phyloP scores from a whole-genome alignment of 345 rosid genomes.

The Linum tenue region DNA sequence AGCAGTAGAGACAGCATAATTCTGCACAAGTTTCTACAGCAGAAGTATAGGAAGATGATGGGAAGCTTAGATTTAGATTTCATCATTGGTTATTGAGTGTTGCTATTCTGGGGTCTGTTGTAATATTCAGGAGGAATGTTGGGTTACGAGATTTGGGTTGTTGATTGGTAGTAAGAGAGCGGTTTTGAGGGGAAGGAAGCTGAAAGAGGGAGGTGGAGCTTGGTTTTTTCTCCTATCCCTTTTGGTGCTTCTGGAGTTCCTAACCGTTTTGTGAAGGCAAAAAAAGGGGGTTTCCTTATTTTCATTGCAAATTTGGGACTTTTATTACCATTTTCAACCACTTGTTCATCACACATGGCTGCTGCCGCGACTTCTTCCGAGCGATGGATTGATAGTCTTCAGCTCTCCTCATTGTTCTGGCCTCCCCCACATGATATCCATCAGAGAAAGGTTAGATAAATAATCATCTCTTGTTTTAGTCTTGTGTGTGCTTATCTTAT shows the following conservation, averaged over 20 bases:
- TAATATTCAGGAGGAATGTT: conserved; percentile 24
- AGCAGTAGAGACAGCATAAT: no score
- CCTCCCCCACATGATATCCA: conserved; percentile 72
- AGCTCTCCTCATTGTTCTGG: conserved; percentile 76
- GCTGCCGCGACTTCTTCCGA: conserved; percentile 51
- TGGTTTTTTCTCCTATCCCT: conserved; percentile 15
- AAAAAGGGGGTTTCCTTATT: no score
- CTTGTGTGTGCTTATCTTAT: not conserved
- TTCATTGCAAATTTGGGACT: not conserved
- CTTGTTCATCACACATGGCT: not conserved
- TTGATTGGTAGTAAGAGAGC: conserved; percentile 31
- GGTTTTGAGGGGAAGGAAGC: conserved; percentile 1
- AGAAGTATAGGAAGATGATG: not conserved
- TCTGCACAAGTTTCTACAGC: not conserved
- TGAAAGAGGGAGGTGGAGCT: conserved; percentile 1
- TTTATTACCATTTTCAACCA: not conserved
- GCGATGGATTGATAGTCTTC: conserved; percentile 94
- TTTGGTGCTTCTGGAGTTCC: not conserved
- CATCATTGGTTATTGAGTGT: not conserved
- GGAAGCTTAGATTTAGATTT: not conserved
- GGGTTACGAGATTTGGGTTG: conserved; percentile 41
- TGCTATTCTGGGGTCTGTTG: not conserved
- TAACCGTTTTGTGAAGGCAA: no score
- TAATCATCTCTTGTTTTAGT: not conserved
- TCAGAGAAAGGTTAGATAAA: conserved; percentile 54